Percentiles rank a stretch among this genome's conserved stretches.
These are phyloP conservation scores for Candida qinlingensis DNA, from an alignment of 805 yeast genomes.

Conservation along the genomic window DNA sequence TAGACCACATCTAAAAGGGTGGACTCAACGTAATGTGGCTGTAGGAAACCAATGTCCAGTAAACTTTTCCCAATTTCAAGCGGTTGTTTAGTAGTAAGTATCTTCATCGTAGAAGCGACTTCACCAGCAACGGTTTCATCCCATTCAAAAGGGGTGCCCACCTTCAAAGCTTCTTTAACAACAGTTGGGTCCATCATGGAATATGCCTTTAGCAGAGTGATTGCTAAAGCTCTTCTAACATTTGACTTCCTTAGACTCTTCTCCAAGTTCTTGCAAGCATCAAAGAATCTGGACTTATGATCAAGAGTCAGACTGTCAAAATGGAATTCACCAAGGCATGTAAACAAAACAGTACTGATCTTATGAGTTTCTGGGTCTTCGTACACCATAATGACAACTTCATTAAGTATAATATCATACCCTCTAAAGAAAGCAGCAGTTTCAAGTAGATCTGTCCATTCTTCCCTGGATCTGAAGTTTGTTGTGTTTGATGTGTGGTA, in stretches of 20 bases:
- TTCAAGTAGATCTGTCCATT: slow-evolving; percentile 41
- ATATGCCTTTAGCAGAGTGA: slow-evolving; percentile 62
- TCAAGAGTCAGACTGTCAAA: slow-evolving; percentile 54
- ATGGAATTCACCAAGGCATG: slow-evolving; percentile 62
- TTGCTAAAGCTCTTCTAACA: slow-evolving; percentile 72
- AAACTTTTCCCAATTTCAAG: slow-evolving; percentile 51
- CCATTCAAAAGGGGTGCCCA: slow-evolving; percentile 35
- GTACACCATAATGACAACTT: slow-evolving; percentile 44
- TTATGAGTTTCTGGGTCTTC: slow-evolving; percentile 40
- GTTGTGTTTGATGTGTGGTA: slow-evolving; percentile 13
- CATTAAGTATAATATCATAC: slow-evolving; percentile 39
- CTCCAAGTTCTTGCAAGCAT: slow-evolving; percentile 68
- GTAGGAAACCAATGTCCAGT: slow-evolving; percentile 52
- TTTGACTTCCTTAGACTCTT: slow-evolving; percentile 45
- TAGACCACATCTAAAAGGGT: slow-evolving; percentile 72
- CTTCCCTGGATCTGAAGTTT: slow-evolving; percentile 17
- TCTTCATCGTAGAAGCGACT: slow-evolving; percentile 59
- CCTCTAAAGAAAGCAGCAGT: slow-evolving; percentile 51
- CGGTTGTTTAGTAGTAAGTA: slow-evolving; percentile 50
- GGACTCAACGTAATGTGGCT: slow-evolving; percentile 43
- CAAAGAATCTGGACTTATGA: slow-evolving; percentile 62
- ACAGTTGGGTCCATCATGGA: slow-evolving; percentile 41
- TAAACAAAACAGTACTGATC: slow-evolving; percentile 50
- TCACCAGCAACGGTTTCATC: slow-evolving; percentile 87
- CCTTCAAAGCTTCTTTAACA: slow-evolving; percentile 11